Percentiles rank a stretch among this genome's conserved stretches.
Conservation (phyloP, 352 stramenopile species). For the Pythium brachiatum region DNA sequence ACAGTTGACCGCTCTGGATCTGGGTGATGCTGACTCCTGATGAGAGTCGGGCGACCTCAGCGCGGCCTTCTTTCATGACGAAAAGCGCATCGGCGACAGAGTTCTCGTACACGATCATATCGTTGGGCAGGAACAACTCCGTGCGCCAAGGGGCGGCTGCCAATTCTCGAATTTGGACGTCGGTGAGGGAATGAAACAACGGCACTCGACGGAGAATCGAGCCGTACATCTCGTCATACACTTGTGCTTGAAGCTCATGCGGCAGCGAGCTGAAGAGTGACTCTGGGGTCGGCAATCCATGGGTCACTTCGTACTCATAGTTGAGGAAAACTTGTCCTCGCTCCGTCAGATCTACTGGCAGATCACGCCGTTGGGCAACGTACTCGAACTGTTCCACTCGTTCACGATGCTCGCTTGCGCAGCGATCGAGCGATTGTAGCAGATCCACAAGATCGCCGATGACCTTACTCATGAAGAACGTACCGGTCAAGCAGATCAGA, state of each 20-base stretch:
- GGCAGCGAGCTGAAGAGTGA: slow-evolving; percentile 25
- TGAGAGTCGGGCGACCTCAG: slow-evolving; percentile 12
- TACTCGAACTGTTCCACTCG: slow-evolving; percentile 26
- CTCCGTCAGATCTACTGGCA: slow-evolving; percentile 17
- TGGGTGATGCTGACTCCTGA: slow-evolving; percentile 17
- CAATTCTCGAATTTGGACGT: slow-evolving; percentile 26
- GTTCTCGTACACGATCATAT: slow-evolving; percentile 32
- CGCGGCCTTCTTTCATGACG: slow-evolving; percentile 25
- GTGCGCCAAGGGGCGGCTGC: slow-evolving; percentile 23
- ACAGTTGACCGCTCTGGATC: slow-evolving; percentile 24
- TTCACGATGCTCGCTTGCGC: slow-evolving; percentile 20
- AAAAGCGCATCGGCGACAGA: slow-evolving; percentile 20
- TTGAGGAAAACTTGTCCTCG: slow-evolving; percentile 20
- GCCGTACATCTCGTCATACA: slow-evolving; percentile 32
- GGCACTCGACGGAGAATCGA: slow-evolving; percentile 21
- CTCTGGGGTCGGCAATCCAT: slow-evolving; percentile 25
- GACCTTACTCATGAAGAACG: slow-evolving; percentile 39
- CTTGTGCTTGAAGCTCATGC: slow-evolving; percentile 8
- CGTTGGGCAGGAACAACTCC: slow-evolving; percentile 27
- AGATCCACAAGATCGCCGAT: slow-evolving; percentile 31
- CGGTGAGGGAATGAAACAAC: slow-evolving; percentile 22
- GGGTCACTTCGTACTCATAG: slow-evolving; percentile 29
- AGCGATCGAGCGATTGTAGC: slow-evolving; percentile 28
- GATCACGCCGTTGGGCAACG: slow-evolving; percentile 19
- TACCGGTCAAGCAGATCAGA: slow-evolving; percentile 29